phyloP scores from a whole-genome alignment of 2,329 filamentous ascomycete genomes.

The Monosporascus sp. region DNA sequence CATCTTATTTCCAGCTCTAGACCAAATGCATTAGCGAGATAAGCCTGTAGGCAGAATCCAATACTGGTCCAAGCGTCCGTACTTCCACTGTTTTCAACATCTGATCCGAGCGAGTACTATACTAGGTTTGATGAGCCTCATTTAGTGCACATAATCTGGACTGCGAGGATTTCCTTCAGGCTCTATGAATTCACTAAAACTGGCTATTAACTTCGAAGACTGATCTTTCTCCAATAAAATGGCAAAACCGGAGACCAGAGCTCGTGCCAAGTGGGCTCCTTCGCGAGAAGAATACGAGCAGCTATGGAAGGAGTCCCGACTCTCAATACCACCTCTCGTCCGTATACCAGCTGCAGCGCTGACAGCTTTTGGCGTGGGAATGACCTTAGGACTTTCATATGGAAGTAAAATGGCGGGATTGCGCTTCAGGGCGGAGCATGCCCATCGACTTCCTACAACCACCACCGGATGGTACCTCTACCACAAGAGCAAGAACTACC shows the following conservation, averaged over 20 bases:
- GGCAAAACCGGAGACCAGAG: slow-evolving; percentile 7
- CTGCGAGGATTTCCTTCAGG: too few relatives aligned
- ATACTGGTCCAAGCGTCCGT: slow-evolving; percentile 2
- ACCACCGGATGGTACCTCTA: slow-evolving; percentile 96
- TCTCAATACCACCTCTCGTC: slow-evolving; percentile 58
- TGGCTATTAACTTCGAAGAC: not conserved
- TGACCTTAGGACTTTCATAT: slow-evolving; percentile 64
- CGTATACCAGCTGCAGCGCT: slow-evolving; percentile 62
- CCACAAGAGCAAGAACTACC: slow-evolving; percentile 96
- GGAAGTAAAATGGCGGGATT: slow-evolving; percentile 70
- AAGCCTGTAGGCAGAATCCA: not conserved
- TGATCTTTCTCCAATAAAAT: slow-evolving; percentile 4
- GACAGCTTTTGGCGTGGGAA: slow-evolving; percentile 62
- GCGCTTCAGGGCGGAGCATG: slow-evolving; percentile 91
- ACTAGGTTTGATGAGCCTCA: too few relatives aligned
- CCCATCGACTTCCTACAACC: slow-evolving; percentile 80
- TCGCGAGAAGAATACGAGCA: slow-evolving; percentile 27
- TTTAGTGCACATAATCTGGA: too few relatives aligned
- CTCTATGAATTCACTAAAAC: too few relatives aligned
- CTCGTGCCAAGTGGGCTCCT: slow-evolving; percentile 10
- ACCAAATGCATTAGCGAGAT: not conserved
- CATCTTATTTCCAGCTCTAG: not conserved
- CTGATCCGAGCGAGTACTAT: too few relatives aligned
- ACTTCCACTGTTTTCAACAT: too few relatives aligned
- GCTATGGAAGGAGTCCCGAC: slow-evolving; percentile 37